Evolutionary conservation across 371 early-diverging fungal genomes (phyloP), one percentile per base, ranked within the genome.

Genomic region (Parasitella parasitica): DNA sequence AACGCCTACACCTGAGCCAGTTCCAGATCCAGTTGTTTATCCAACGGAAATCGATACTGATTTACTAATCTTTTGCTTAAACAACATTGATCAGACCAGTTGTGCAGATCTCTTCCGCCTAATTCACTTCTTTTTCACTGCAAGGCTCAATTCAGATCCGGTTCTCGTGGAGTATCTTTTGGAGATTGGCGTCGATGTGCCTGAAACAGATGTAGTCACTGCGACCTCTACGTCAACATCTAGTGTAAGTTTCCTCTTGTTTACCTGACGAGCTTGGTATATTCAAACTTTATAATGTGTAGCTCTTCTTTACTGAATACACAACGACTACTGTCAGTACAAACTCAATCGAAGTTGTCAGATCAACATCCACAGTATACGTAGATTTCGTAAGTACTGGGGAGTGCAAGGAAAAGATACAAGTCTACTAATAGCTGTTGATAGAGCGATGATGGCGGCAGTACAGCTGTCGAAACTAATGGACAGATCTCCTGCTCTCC

Each of bases 41-140:
- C 63, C 36, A 3, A 34, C 57, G 4, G 51, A 41, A 24, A 24
- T 32, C 15, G 63, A 63, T 39, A 15, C 52, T 26, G 43, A 51
- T 1, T n/a, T 63, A 6, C 20, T 63, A 4, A 34, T 39, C 5
- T 63, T 35, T 5, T 63, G 63, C 35, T 16, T 63, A 9, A 27
- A 56, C 24, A 20, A 63, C 8, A 6, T 6, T 3, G 3, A 13
- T 5, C 35, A 57, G 26, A 15, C 15, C n/a, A 51, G 39, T 18
- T 63, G 63, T 52, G 52, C 16, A 2, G 52, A 32, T 1, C 3
- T 63, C 5, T 57, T 63, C 24, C 18, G 27, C 6, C 24, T 57
- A 24, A 32, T 51, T 3, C 63, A 57, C 20, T 51, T 24, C 24
- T 63, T 48, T n/a, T 57, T 63, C 18, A 24, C 12, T 20, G 52